Percentiles rank a stretch among this genome's conserved stretches.
These are phyloP conservation scores for Debaryomyces udenii DNA, from an alignment of 1,139 yeast species.

Conservation along the genomic window DNA sequence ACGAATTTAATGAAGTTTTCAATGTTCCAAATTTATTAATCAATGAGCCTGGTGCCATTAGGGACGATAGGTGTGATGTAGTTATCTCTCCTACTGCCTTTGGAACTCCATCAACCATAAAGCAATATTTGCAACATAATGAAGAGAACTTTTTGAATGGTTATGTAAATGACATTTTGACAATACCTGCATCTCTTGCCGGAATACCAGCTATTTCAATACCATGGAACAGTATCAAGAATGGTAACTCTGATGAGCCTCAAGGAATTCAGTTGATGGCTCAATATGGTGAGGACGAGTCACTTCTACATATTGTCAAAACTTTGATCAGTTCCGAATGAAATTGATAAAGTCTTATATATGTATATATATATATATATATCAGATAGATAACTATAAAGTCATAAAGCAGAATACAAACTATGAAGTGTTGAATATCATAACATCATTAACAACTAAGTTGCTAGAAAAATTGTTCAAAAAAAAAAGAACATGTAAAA, in stretches of 20 bases:
- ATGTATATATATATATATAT: conserved; percentile 14
- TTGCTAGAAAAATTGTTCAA: conserved; percentile 11
- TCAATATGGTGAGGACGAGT: conserved; percentile 80
- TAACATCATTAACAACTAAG: conserved; percentile 33
- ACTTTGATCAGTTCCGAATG: conserved; percentile 11
- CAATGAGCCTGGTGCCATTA: conserved; percentile 12
- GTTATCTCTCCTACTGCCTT: conserved; percentile 75
- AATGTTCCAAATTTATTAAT: conserved; percentile 50
- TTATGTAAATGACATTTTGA: conserved; percentile 79
- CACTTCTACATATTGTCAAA: conserved; percentile 50
- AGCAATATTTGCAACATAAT: conserved; percentile 38
- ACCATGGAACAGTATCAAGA: conserved; percentile 50
- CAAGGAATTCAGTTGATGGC: conserved; percentile 79
- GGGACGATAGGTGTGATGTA: conserved; percentile 59
- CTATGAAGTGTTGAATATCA: conserved; percentile 44
- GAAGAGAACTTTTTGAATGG: conserved; percentile 56
- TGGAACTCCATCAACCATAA: conserved; percentile 57
- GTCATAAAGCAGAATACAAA: conserved; percentile 8
- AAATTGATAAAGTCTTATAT: conserved; percentile 9
- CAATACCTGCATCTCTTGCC: conserved; percentile 89
- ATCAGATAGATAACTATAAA: conserved; percentile 8
- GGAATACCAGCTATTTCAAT: conserved; percentile 85
- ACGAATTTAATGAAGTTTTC: conserved; percentile 70
- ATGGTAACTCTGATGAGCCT: conserved; percentile 7
- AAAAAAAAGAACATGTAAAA: conserved; percentile 7